Base-by-base conservation (phyloP, 2,329 filamentous ascomycete genomes). In the Botrytis squamosa region DNA sequence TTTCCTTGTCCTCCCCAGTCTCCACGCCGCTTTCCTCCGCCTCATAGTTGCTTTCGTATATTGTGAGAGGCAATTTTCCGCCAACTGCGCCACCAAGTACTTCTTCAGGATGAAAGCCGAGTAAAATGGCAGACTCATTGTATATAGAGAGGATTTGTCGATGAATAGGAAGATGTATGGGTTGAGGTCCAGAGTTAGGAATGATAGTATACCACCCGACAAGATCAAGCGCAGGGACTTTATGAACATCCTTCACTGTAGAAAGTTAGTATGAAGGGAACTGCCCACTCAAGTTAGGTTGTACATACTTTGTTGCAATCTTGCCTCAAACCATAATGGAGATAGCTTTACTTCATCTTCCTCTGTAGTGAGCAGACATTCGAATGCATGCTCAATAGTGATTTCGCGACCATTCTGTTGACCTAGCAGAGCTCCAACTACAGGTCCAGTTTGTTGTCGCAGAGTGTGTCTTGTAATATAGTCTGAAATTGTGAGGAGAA, bases 401-500 rank as follows among this genome's bases (percentile, higher is more conserved):
- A 98, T 92, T 80, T 95, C 91, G 73, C 94, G 91, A 33, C 95
- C 95, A 85, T 94, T 93, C 79, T 98, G 95, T 80, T 96, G 93
- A 25, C 96, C 96, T 9, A 99, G 84, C n/a, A 99, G 86, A 70
- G 92, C 94, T 73, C 96, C 96, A 4, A 95, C 88, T 29, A 98
- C 88, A 25, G 94, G 94, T 0, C 93, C 93, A 29, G 85, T 82
- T 79, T 94, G 91, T 70, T 90, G 85, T 74, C 96, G 90, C 73
- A 97, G 87, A 1, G 91, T 93, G 83, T 97, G 95, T 75, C 96
- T 90, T 74, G 95, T 97, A 82, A 98, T 94, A 82, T 97, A 97
- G 83, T 99, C 96, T 78, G 95, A 97, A 80, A 99, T 96, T 77
- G 93, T 97, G 84, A 99, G 93, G 77, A 98, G 92, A 70, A 97